phyloP scores from a whole-genome alignment of 257 asterid genomes.

The Echites panduratus region DNA sequence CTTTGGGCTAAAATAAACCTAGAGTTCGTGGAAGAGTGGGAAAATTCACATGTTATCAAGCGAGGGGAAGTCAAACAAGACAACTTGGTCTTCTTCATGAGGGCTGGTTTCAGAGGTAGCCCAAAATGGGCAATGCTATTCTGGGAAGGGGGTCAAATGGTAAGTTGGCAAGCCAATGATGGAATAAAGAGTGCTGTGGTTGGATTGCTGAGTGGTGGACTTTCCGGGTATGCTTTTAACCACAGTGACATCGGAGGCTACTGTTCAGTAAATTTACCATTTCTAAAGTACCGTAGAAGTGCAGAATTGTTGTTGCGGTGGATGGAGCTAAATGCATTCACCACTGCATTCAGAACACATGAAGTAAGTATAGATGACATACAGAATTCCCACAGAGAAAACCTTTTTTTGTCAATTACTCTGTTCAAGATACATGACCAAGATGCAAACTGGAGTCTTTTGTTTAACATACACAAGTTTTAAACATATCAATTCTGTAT shows the following conservation, averaged over 20 bases:
- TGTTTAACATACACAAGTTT: neutral
- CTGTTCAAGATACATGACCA: neutral
- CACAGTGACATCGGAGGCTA: slow-evolving; percentile 98
- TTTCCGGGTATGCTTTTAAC: slow-evolving; percentile 84
- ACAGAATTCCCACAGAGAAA: neutral
- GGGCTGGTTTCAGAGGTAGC: slow-evolving; percentile 81
- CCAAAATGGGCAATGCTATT: slow-evolving; percentile 83
- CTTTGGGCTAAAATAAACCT: slow-evolving; percentile 77
- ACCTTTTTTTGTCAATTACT: neutral
- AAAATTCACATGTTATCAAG: slow-evolving; percentile 27
- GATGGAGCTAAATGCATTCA: slow-evolving; percentile 93
- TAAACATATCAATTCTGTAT: neutral
- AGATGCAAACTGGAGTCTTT: neutral
- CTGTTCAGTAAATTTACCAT: slow-evolving; percentile 67
- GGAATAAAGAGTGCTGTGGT: slow-evolving; percentile 92
- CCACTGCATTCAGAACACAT: slow-evolving; percentile 82
- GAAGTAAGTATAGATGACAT: slow-evolving; percentile 50
- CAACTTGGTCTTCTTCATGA: slow-evolving; percentile 79
- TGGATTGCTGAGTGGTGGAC: slow-evolving; percentile 81
- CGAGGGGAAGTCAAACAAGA: slow-evolving; percentile 40
- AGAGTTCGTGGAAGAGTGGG: slow-evolving; percentile 85
- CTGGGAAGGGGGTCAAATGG: slow-evolving; percentile 99
- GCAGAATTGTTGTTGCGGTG: slow-evolving; percentile 86
- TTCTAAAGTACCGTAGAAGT: slow-evolving; percentile 65
- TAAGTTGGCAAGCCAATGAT: slow-evolving; percentile 94